Percentiles rank a stretch among this genome's conserved stretches.
phyloP scores from a whole-genome alignment of 73 alveolate genomes.

The Paramecium octaurelia region DNA sequence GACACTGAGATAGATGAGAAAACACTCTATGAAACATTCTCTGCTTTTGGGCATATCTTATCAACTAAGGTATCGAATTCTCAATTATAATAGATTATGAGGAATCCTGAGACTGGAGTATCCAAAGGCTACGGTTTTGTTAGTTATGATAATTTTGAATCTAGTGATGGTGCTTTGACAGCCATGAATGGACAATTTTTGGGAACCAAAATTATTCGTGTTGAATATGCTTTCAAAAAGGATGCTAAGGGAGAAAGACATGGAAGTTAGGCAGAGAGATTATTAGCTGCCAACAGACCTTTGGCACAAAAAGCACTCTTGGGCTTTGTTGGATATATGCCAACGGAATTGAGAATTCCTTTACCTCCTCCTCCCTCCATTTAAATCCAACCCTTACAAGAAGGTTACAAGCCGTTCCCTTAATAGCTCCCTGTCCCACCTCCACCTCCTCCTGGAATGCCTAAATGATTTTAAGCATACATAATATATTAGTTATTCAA shows the following conservation, averaged over 20 bases:
- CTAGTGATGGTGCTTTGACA: slow-evolving; percentile 63
- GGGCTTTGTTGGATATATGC: slow-evolving; percentile 41
- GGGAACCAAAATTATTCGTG: slow-evolving; percentile 58
- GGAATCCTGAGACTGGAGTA: slow-evolving; percentile 88
- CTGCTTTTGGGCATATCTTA: slow-evolving; percentile 95
- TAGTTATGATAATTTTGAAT: slow-evolving; percentile 96
- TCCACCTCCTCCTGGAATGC: not conserved
- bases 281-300: slow-evolving; percentile 62
- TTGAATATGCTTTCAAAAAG: slow-evolving; percentile 60
- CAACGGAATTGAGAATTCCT: slow-evolving; percentile 51
- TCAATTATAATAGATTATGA: slow-evolving; percentile 67
- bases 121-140: slow-evolving; percentile 97
- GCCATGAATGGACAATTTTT: slow-evolving; percentile 63
- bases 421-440: slow-evolving; percentile 48
- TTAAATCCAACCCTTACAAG: slow-evolving; percentile 17
- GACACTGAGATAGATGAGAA: slow-evolving; percentile 98
- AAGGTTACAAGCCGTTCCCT: slow-evolving; percentile 50
- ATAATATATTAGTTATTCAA: not conserved
- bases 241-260: slow-evolving; percentile 66
- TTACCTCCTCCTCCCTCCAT: slow-evolving; percentile 57
- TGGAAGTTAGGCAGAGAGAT: slow-evolving; percentile 58
- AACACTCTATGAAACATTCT: slow-evolving; percentile 96
- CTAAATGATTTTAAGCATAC: not conserved
- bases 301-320: slow-evolving; percentile 21
- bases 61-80: slow-evolving; percentile 67